Evolutionary conservation across 2,329 filamentous ascomycete genomes (phyloP), one percentile per base, ranked within the genome.

Genomic region (Cladosporium sp.): DNA sequence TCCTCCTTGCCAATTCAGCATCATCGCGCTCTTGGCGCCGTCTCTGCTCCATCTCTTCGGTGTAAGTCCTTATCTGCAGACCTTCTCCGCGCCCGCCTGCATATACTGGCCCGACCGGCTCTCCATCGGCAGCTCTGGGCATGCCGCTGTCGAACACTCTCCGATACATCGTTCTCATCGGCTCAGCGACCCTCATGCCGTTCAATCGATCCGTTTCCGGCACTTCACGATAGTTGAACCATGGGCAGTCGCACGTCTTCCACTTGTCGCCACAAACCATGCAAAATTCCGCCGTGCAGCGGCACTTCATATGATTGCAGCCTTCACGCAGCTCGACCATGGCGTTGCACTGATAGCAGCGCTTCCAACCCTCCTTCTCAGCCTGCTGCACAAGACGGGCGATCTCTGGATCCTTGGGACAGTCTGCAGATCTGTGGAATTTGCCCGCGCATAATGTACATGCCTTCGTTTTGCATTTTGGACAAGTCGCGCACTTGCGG

Each of bases 291-390:
- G 91, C 91, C 64, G 87, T 89, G 74, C 93, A 96, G 54, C 88
- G 90, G 76, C 92, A 96, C 32, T 88, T 92, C 87, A 96, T 94
- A 76, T 94, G 92, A 78, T 94, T 93, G 78, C 90, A 93, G 54
- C 92, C 92, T 77, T 94, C 91, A 71, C 90, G 90, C 59, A 92
- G 80, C 77, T 96, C 91, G 54, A 96, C 90, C 81, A 91, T 84
- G 47, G 86, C 83, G 69, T 85, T 87, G 79, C 93, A 96, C 68
- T 83, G 88, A 74, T 88, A 89, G 76, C 92, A 97, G 57, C 87
- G 83, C 76, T 92, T 89, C 89, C 90, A 93, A 28, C 90, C 90
- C 62, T 88, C 82, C 30, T 88, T 82, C 70, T 88, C 87, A 7
- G 88, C 89, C 66, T 90, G 82, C 60, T 87, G 84, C 4, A 92